Evolutionary conservation across 2,329 filamentous ascomycete genomes (phyloP).

Genomic region (Monosporascus sp.): DNA sequence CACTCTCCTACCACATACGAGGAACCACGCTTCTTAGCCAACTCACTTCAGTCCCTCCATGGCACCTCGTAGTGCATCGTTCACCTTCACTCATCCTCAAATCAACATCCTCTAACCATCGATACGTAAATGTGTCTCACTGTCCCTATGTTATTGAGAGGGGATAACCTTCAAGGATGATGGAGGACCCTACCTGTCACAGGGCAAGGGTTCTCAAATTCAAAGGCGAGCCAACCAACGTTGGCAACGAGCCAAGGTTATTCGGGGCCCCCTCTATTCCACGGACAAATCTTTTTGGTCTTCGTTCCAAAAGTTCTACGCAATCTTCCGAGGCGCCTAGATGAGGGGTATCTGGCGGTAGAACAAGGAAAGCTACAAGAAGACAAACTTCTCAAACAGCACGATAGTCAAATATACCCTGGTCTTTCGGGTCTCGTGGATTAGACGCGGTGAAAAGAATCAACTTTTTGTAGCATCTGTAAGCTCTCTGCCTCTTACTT

Average conservation of each 20-base stretch:
- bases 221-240: background rate
- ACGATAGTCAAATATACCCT: background rate
- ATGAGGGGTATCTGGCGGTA: constrained; percentile 20
- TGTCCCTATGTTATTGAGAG: background rate
- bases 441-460: no score
- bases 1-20: background rate
- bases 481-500: no score
- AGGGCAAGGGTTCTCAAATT: background rate
- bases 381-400: constrained; percentile 6
- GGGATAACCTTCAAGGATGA: background rate
- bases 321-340: constrained; percentile 16
- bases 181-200: background rate
- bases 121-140: background rate
- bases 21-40: background rate
- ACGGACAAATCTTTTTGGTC: constrained; percentile 10
- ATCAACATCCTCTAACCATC: background rate
- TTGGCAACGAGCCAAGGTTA: constrained; percentile 6
- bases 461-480: no score
- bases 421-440: background rate
- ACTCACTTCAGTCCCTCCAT: background rate
- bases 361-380: constrained; percentile 16
- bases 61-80: background rate
- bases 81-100: background rate
- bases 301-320: constrained; percentile 7
- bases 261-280: constrained; percentile 7